These are phyloP conservation scores for Lenwebbia sp. DNA, from an alignment of 345 rosid genomes.

Conservation along the genomic window DNA sequence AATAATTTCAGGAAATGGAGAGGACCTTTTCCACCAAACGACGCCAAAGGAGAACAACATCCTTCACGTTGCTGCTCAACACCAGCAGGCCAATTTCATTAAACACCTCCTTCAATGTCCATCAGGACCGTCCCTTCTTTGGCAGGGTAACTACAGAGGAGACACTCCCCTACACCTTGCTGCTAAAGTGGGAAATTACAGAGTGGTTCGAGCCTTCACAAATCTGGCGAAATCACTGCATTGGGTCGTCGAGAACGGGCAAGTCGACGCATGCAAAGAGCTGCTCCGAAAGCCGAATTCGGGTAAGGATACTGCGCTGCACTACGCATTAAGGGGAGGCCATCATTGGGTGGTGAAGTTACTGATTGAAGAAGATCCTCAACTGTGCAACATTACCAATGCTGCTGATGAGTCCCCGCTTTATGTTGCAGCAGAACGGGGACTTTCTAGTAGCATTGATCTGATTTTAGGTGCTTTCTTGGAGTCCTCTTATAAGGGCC, in stretches of 20 bases:
- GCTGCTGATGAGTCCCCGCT: neutral
- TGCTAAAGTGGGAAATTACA: neutral
- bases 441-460: accelerated
- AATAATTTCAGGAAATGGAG: neutral
- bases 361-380: neutral
- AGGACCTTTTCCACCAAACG: neutral
- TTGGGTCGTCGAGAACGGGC: neutral
- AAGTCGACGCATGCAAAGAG: neutral
- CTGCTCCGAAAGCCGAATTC: neutral
- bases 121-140: neutral
- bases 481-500: neutral
- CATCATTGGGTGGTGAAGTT: neutral
- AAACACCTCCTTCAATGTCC: neutral
- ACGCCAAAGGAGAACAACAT: neutral
- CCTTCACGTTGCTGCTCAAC: neutral
- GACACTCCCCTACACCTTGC: neutral
- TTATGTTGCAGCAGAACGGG: neutral
- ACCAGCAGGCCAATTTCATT: neutral
- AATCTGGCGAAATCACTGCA: neutral
- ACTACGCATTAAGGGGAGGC: neutral
- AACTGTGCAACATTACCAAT: neutral
- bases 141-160: neutral
- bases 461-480: neutral
- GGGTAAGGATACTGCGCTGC: neutral
- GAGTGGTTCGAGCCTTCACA: neutral